These are phyloP conservation scores for Zancudomyces culisetae DNA, from an alignment of 371 early-diverging fungal species.

Conservation along the genomic window DNA sequence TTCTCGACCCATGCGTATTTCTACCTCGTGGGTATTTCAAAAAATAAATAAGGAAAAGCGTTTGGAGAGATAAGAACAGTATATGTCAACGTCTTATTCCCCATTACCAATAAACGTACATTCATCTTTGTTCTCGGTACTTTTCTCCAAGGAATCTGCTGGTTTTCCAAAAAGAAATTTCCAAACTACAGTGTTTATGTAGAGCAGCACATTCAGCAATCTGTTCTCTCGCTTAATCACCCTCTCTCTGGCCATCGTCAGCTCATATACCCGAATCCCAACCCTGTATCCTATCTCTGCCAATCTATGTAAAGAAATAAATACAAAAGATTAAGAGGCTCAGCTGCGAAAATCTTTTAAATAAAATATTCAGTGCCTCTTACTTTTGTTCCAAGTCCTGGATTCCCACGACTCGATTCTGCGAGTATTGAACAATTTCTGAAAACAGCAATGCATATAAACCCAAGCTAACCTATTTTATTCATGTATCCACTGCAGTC, in stretches of 20 bases:
- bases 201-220: conserved; percentile 65
- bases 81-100: too few species aligned
- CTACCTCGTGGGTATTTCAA: too few species aligned
- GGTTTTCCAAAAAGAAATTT: conserved; percentile 78
- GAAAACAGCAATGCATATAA: conserved; percentile 81
- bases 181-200: conserved; percentile 85
- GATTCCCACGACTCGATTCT: conserved; percentile 80
- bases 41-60: too few species aligned
- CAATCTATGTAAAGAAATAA: too few species aligned
- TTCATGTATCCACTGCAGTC: not conserved
- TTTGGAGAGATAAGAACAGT: too few species aligned
- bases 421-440: conserved; percentile 87
- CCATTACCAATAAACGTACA: conserved; percentile 12
- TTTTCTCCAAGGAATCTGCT: conserved; percentile 84
- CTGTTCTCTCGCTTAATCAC: conserved; percentile 68
- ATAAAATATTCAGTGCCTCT: not conserved
- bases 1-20: too few species aligned
- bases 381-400: conserved; percentile 82
- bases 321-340: too few species aligned
- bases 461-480: conserved; percentile 39
- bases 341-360: not conserved
- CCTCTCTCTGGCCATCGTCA: conserved; percentile 72
- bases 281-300: conserved; percentile 85
- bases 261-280: conserved; percentile 67
- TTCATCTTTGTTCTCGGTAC: conserved; percentile 88